A percentile compares a stretch with the other conserved stretches of the same genome.
Evolutionary conservation across 257 asterid genomes (phyloP).

Genomic region (Voacanga thouarsii): DNA sequence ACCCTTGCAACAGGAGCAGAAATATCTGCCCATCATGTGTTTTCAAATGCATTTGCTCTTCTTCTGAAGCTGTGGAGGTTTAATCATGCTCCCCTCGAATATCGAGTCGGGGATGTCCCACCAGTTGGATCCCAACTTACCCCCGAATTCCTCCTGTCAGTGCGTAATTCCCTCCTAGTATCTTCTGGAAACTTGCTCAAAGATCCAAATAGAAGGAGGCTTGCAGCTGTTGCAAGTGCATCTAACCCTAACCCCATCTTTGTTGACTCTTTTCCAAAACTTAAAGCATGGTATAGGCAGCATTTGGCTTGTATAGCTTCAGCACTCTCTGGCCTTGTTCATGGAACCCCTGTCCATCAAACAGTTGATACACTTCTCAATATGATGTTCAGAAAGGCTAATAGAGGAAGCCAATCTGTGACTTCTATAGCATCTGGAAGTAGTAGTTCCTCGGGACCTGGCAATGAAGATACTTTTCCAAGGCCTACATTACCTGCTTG

Average conservation of each 20-base stretch:
- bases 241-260: constrained; percentile 73
- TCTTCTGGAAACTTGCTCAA: constrained; percentile 52
- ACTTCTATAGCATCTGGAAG: constrained; percentile 64
- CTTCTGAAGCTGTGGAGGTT: constrained; percentile 92
- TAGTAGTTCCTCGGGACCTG: constrained; percentile 71
- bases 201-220: constrained; percentile 79
- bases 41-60: constrained; percentile 94
- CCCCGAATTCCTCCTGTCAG: constrained; percentile 80
- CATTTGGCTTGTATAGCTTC: constrained; percentile 93
- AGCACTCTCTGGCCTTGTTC: constrained; percentile 80
- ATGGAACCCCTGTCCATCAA: constrained; percentile 76
- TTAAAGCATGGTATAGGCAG: constrained; percentile 95
- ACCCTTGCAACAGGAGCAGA: constrained; percentile 68
- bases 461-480: constrained; percentile 58
- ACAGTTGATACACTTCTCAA: constrained; percentile 70
- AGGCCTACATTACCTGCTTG: constrained; percentile 93
- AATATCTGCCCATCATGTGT: constrained; percentile 77
- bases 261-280: constrained; percentile 91
- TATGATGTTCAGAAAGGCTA: constrained; percentile 83
- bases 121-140: constrained; percentile 93
- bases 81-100: constrained; percentile 88
- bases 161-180: constrained; percentile 73
- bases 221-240: constrained; percentile 65
- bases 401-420: constrained; percentile 56
- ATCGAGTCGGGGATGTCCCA: constrained; percentile 91